Percentiles rank a stretch among this genome's conserved stretches.
These are phyloP conservation scores for Cladobotryum protrusum DNA, from an alignment of 2,329 filamentous ascomycete genomes.

Conservation along the genomic window DNA sequence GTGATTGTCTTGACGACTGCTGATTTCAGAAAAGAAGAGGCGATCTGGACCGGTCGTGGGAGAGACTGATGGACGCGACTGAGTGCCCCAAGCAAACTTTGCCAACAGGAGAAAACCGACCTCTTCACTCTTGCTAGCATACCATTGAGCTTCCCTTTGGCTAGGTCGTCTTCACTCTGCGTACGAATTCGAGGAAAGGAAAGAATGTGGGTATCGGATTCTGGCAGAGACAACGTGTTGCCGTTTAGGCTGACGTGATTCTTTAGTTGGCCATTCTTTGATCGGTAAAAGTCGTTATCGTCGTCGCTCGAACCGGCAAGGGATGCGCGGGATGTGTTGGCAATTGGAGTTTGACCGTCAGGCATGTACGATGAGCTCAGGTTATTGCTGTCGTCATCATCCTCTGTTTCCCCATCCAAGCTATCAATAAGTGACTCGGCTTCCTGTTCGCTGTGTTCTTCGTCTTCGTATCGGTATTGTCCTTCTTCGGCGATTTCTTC, in stretches of 20 bases:
- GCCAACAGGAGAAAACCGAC: constrained; percentile 20
- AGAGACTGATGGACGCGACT: constrained; percentile 30
- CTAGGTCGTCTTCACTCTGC: constrained; percentile 34
- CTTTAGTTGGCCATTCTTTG: constrained; percentile 26
- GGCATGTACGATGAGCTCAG: constrained; percentile 47
- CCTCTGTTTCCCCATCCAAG: constrained; percentile 32
- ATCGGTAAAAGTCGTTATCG: constrained; percentile 17
- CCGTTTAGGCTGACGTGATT: constrained; percentile 20
- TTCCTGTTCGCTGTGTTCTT: constrained; percentile 37
- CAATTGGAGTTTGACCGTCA: constrained; percentile 50
- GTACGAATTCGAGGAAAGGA: constrained; percentile 54
- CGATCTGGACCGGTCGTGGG: constrained; percentile 35
- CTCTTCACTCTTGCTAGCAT: constrained; percentile 32
- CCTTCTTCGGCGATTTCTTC: constrained; percentile 50
- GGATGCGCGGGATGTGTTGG: constrained; percentile 43
- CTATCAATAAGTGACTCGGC: constrained; percentile 36
- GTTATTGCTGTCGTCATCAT: constrained; percentile 30
- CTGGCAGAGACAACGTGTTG: constrained; percentile 24
- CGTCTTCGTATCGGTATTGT: constrained; percentile 46
- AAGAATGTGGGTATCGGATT: constrained; percentile 46
- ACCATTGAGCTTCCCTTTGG: constrained; percentile 25
- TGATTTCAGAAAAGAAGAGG: constrained; percentile 24
- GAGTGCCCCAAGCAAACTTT: constrained; percentile 18
- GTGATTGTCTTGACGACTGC: constrained; percentile 43
- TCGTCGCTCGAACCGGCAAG: constrained; percentile 44